These are phyloP conservation scores for Cadophora sp. DNA, from an alignment of 2,329 filamentous ascomycete genomes.

Conservation along the genomic window DNA sequence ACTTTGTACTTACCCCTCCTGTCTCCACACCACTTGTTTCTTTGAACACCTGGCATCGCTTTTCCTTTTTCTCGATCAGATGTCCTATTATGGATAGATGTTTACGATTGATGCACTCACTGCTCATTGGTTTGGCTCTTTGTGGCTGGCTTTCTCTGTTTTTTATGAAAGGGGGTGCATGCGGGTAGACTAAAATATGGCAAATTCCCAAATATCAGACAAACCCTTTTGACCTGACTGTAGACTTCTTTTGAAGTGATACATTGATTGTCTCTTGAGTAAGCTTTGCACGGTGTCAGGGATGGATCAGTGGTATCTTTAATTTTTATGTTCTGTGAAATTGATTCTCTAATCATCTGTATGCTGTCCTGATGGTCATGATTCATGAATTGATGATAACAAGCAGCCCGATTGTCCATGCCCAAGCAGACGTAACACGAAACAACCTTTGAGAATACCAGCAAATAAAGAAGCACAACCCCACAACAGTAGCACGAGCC, in stretches of 20 bases:
- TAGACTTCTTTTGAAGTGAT: background rate
- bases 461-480: slow-evolving; percentile 22
- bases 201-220: slow-evolving; percentile 38
- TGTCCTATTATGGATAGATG: slow-evolving; percentile 5
- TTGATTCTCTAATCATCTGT: slow-evolving; percentile 22
- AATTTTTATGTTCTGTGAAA: slow-evolving; percentile 25
- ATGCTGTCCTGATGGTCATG: slow-evolving; percentile 20
- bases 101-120: slow-evolving; percentile 24
- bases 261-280: too few relatives aligned
- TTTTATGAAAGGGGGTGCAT: slow-evolving; percentile 13
- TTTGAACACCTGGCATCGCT: slow-evolving; percentile 19
- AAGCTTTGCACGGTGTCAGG: background rate
- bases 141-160: slow-evolving; percentile 12
- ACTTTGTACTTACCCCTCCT: slow-evolving; percentile 37
- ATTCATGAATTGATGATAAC: slow-evolving; percentile 23
- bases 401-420: slow-evolving; percentile 11
- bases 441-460: slow-evolving; percentile 7
- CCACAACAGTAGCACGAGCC: background rate
- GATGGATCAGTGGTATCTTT: background rate
- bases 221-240: background rate
- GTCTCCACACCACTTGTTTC: slow-evolving; percentile 9
- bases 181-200: slow-evolving; percentile 41
- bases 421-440: slow-evolving; percentile 16
- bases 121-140: slow-evolving; percentile 25
- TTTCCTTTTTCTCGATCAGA: slow-evolving; percentile 14